Percentiles rank a stretch among this genome's conserved stretches.
Evolutionary conservation across 2,329 filamentous ascomycete genomes (phyloP).

Genomic region (Raffaelea ambrosiae): DNA sequence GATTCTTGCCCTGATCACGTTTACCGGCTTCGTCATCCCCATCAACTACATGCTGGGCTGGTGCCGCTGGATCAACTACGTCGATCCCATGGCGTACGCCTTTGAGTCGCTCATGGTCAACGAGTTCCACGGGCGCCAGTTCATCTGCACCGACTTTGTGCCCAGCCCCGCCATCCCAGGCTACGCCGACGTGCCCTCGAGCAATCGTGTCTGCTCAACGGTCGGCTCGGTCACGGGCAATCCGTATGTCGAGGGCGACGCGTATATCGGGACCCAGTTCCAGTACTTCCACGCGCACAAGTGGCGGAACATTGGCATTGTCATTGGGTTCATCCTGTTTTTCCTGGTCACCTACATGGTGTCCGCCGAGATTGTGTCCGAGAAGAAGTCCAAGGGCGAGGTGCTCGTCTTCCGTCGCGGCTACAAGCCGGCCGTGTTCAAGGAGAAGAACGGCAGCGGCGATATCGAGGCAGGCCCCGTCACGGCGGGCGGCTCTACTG

Average conservation of each 20-base stretch:
- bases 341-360: conserved; percentile 55
- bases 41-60: conserved; percentile 66
- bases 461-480: not conserved
- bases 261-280: conserved; percentile 46
- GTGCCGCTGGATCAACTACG: conserved; percentile 76
- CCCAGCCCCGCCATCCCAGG: conserved; percentile 26
- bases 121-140: conserved; percentile 64
- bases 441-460: conserved; percentile 20
- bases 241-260: conserved; percentile 45
- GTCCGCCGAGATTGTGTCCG: conserved; percentile 57
- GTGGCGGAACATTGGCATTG: conserved; percentile 65
- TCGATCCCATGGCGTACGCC: conserved; percentile 70
- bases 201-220: conserved; percentile 47
- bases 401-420: conserved; percentile 67
- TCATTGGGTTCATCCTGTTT: conserved; percentile 56
- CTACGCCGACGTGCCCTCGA: conserved; percentile 25
- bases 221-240: conserved; percentile 50
- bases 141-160: conserved; percentile 39
- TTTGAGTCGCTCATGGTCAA: conserved; percentile 79
- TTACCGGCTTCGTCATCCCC: conserved; percentile 60
- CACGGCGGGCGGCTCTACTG: not conserved
- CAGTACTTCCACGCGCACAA: conserved; percentile 48
- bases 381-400: conserved; percentile 66
- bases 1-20: conserved; percentile 59
- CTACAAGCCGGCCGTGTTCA: conserved; percentile 49